Percentiles rank a stretch among this genome's conserved stretches.
phyloP scores from a whole-genome alignment of 2,329 filamentous ascomycete species.

The Trichoderma sp. region DNA sequence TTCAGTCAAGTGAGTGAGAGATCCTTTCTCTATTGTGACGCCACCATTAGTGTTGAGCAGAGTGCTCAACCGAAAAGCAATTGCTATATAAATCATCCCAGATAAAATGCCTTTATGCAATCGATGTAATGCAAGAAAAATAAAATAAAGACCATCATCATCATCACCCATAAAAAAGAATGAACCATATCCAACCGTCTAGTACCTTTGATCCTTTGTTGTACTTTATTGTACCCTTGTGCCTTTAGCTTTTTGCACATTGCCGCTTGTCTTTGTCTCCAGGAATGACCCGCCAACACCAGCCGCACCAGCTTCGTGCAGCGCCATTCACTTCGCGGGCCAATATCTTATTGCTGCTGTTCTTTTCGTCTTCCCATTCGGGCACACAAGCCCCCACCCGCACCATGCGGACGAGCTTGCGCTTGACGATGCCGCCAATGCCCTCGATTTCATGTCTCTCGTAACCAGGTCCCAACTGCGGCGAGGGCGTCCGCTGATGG shows the following conservation, averaged over 20 bases:
- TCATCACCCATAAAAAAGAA: neutral
- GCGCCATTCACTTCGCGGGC: conserved; percentile 66
- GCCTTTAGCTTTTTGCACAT: conserved; percentile 23
- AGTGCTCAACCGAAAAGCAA: neutral
- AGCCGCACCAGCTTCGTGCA: conserved; percentile 83
- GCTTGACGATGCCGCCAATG: conserved; percentile 83
- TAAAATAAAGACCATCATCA: neutral
- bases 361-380: conserved; percentile 78
- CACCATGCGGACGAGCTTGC: conserved; percentile 80
- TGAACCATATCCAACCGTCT: neutral
- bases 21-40: neutral
- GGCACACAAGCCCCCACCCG: conserved; percentile 80
- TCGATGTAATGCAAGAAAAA: neutral
- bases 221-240: neutral
- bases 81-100: neutral
- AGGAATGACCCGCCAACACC: conserved; percentile 78
- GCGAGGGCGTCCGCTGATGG: conserved; percentile 44
- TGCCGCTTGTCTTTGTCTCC: conserved; percentile 45
- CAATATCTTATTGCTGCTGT: conserved; percentile 56
- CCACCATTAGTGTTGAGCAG: neutral
- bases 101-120: neutral
- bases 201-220: neutral
- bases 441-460: conserved; percentile 86
- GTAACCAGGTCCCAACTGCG: conserved; percentile 68
- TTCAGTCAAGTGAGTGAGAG: neutral